Evolutionary conservation across 495 filamentous ascomycete species (phyloP), one percentile per base, ranked within the genome.

Genomic region (Cercophora samala): DNA sequence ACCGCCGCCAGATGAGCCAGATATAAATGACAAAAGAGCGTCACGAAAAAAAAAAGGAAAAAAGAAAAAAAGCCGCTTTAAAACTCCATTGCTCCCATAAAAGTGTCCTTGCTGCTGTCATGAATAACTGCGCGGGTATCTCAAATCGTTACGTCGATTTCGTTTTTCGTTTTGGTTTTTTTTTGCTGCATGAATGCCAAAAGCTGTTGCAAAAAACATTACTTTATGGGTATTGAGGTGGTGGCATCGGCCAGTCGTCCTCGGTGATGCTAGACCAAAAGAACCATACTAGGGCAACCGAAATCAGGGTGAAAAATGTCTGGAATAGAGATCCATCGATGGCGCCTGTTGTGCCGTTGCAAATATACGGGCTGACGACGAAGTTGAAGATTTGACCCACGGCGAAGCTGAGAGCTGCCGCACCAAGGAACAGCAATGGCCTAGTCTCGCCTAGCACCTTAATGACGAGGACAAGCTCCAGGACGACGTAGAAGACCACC

Each of bases 241-340:
- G 79, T 13, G 88, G 87, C 83, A 89, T 85, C 1, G 95, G 93
- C 95, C 95, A 99, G 80, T 97, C 94, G 73, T 99, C 95, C 79
- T 99, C 95, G 4, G 95, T 99, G 73, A 99, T 99, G 81, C 92
- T 96, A 53, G 92, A 94, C 95, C 96, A 98, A 83, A 99, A 99
- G 68, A 90, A 73, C 94, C 94, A 99, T 60, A 97, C 73, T 77
- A 85, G 86, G 17, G 90, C 84, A 8, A 98, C 93, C 2, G 93
- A 83, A 17, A 92, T 77, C 0, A 97, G 80, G 0, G 92, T 97
- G 80, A 98, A 97, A 19, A 97, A 81, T 0, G 94, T 97, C 77
- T 97, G 88, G 76, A 99, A 99, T 2, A 98, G 75, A 15, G 93
- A 87, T 58, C 95, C 95, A 73, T 99, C 92, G 72, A 99, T 96